A percentile compares a stretch with the other conserved stretches of the same genome.
These are phyloP conservation scores for Leccinum rimulosum DNA, from an alignment of 768 basidiomycete species.

Conservation along the genomic window DNA sequence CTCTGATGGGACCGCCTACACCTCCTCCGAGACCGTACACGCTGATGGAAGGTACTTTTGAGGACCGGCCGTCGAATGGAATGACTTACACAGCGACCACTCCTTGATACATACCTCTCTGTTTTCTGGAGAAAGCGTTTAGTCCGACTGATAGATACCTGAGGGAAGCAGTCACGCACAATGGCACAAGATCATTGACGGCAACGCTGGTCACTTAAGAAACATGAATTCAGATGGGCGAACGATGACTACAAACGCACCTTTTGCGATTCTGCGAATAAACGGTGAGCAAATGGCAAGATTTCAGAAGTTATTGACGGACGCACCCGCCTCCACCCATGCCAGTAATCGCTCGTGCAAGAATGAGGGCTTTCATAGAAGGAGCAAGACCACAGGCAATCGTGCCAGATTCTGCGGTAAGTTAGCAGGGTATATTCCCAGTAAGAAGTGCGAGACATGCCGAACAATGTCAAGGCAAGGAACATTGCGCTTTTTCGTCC, in stretches of 20 bases:
- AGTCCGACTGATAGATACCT: neutral
- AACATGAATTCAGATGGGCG: neutral
- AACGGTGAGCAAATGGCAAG: neutral
- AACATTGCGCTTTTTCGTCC: neutral
- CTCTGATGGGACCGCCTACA: neutral
- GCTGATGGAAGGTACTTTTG: neutral
- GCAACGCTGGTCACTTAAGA: neutral
- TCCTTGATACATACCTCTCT: neutral
- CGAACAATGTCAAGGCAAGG: neutral
- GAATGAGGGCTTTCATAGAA: neutral
- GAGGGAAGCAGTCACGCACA: neutral
- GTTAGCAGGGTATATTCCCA: neutral
- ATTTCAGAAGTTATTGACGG: neutral
- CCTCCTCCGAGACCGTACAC: neutral
- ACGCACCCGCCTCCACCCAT: neutral
- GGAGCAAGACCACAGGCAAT: neutral
- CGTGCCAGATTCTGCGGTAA: neutral
- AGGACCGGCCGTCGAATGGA: neutral
- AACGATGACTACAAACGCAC: neutral
- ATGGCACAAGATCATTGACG: neutral
- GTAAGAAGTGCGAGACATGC: neutral
- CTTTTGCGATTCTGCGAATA: neutral
- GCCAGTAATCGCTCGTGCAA: neutral
- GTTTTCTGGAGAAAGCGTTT: neutral
- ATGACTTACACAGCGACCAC: neutral